A percentile compares a stretch with the other conserved stretches of the same genome.
phyloP scores from a whole-genome alignment of 257 asterid genomes.

The Solanum piurae region DNA sequence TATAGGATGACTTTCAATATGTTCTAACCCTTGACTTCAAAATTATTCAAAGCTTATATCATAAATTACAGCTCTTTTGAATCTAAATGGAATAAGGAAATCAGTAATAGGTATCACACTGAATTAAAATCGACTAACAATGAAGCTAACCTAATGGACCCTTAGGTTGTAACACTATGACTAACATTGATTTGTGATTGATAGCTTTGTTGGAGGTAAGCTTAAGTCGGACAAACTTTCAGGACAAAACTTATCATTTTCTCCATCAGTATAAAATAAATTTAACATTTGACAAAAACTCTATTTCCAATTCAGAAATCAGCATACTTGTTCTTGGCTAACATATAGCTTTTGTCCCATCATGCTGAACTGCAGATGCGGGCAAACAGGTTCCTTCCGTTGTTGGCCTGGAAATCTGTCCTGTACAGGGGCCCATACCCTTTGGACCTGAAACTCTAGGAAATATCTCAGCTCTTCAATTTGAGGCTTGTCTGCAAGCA shows the following conservation, averaged over 20 bases:
- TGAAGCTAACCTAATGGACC: neutral
- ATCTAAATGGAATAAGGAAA: neutral
- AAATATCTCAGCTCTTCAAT: slow-evolving; percentile 8
- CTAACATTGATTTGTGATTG: neutral
- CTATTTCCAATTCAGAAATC: neutral
- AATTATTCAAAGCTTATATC: neutral
- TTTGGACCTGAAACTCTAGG: slow-evolving; percentile 5
- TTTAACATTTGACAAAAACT: neutral
- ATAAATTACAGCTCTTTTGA: neutral
- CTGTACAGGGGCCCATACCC: slow-evolving; percentile 2
- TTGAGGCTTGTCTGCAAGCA: slow-evolving; percentile 35
- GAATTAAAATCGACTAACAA: neutral
- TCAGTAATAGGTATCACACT: neutral
- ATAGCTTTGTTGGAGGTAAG: neutral
- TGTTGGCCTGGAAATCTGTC: slow-evolving; percentile 45
- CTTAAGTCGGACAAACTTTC: neutral
- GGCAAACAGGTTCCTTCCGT: slow-evolving; percentile 84
- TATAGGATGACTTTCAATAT: neutral
- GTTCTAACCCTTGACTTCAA: neutral
- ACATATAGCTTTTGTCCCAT: slow-evolving; percentile 83
- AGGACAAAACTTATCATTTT: neutral
- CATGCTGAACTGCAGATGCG: slow-evolving; percentile 76
- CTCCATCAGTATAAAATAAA: neutral
- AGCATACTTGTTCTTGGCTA: slow-evolving; percentile 77
- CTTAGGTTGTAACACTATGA: neutral